Evolutionary conservation across 1,284 basidiomycete species (phyloP).

Genomic region (Ustilago crameri): DNA sequence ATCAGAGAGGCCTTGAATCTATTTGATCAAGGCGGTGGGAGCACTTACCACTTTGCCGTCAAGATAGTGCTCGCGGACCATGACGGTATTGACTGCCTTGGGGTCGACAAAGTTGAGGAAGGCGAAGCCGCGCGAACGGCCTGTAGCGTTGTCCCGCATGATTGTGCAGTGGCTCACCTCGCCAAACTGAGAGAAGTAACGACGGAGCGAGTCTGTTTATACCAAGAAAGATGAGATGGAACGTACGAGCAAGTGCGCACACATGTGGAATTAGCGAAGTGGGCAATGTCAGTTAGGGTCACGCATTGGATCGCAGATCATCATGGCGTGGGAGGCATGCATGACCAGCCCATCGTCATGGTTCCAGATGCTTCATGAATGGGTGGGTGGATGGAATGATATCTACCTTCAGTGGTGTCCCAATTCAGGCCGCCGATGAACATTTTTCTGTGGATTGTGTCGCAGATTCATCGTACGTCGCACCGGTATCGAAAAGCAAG

Average conservation of each 20-base stretch:
- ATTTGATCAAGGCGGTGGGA: too few relatives aligned
- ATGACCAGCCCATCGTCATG: too few relatives aligned
- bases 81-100: slow-evolving; percentile 86
- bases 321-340: too few relatives aligned
- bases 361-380: not conserved
- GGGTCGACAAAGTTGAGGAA: slow-evolving; percentile 91
- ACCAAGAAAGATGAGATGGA: not conserved
- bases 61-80: slow-evolving; percentile 84
- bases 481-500: not conserved
- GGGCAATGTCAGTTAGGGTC: too few relatives aligned
- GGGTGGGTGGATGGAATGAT: not conserved
- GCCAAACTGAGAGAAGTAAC: slow-evolving; percentile 89
- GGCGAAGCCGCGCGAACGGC: slow-evolving; percentile 90
- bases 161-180: slow-evolving; percentile 91
- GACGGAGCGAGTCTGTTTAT: slow-evolving; percentile 77
- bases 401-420: slow-evolving; percentile 88
- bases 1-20: too few relatives aligned
- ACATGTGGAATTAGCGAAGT: too few relatives aligned
- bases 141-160: slow-evolving; percentile 88
- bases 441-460: slow-evolving; percentile 82
- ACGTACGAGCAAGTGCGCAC: not conserved
- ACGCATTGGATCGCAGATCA: too few relatives aligned
- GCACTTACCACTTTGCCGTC: slow-evolving; percentile 88
- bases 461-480: slow-evolving; percentile 4
- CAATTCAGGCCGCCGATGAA: slow-evolving; percentile 96